Evolutionary conservation across 1,139 yeast genomes (phyloP).

Genomic region (Suhomyces atakaporum): DNA sequence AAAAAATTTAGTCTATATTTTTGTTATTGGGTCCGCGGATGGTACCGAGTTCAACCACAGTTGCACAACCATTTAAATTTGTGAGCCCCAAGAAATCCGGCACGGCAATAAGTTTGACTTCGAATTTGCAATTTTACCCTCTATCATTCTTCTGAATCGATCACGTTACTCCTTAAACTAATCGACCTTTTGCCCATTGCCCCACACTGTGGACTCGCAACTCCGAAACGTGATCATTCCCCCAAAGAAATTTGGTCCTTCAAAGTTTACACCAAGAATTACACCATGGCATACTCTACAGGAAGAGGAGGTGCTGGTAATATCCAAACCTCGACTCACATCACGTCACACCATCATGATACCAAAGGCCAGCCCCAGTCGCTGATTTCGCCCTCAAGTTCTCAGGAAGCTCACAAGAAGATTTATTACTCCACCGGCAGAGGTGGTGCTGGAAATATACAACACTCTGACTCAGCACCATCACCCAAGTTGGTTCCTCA

Average conservation of each 20-base stretch:
- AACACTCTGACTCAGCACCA: slow-evolving; percentile 44
- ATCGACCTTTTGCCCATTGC: too few relatives aligned
- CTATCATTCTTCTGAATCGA: too few relatives aligned
- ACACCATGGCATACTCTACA: slow-evolving; percentile 21
- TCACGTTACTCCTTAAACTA: too few relatives aligned
- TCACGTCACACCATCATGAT: slow-evolving; percentile 22
- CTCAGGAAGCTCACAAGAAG: slow-evolving; percentile 28
- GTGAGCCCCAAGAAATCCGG: too few relatives aligned
- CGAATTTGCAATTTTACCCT: too few relatives aligned
- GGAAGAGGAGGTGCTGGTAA: slow-evolving; percentile 32
- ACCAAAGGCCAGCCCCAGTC: slow-evolving; percentile 2
- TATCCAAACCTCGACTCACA: slow-evolving; percentile 22
- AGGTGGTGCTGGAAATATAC: slow-evolving; percentile 80
- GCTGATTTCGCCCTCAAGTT: slow-evolving; percentile 9
- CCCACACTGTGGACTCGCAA: slow-evolving; percentile 8
- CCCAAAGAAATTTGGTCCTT: slow-evolving; percentile 11
- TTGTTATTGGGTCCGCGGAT: too few relatives aligned
- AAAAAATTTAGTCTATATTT: too few relatives aligned
- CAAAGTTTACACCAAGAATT: too few relatives aligned
- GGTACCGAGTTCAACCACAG: too few relatives aligned
- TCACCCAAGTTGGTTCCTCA: slow-evolving; percentile 58
- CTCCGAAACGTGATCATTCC: slow-evolving; percentile 13
- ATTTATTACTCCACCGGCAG: slow-evolving; percentile 66
- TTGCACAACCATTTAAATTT: too few relatives aligned
- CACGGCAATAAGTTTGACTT: too few relatives aligned